phyloP scores from a whole-genome alignment of 306 rosid species.

The Vigna mungo region DNA sequence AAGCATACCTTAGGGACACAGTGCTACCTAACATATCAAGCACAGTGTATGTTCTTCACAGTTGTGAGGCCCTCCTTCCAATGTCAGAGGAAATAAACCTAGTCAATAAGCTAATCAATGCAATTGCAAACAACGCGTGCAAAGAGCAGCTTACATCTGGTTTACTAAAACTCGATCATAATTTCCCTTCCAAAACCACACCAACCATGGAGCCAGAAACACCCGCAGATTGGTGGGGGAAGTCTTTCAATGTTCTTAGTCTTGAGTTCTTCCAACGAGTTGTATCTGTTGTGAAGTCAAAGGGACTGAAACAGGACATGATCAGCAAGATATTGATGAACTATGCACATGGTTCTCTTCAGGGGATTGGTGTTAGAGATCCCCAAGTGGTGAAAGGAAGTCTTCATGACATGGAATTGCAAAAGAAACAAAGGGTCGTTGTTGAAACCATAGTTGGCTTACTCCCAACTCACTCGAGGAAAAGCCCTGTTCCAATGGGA shows the following conservation, averaged over 20 bases:
- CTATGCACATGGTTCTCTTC: conserved; percentile 84
- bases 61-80: conserved; percentile 80
- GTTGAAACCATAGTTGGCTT: conserved; percentile 84
- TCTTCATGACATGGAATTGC: conserved; percentile 68
- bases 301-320: conserved; percentile 93
- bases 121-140: conserved; percentile 88
- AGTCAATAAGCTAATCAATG: conserved; percentile 73
- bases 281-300: conserved; percentile 75
- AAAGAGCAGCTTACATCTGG: conserved; percentile 95
- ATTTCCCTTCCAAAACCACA: conserved; percentile 62
- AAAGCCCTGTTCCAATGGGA: conserved; percentile 95
- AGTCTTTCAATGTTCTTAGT: conserved; percentile 67
- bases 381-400: conserved; percentile 68
- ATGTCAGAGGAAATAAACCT: conserved; percentile 80
- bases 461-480: conserved; percentile 89
- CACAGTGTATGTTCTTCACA: conserved; percentile 85
- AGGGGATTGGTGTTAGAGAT: conserved; percentile 73
- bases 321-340: conserved; percentile 89
- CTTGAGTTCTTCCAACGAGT: conserved; percentile 90
- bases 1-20: conserved; percentile 71
- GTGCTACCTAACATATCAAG: conserved; percentile 72
- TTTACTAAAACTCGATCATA: conserved; percentile 81
- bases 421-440: conserved; percentile 81
- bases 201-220: conserved; percentile 76
- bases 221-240: conserved; percentile 97